These are phyloP conservation scores for Tolypocladium ophioglossoides DNA, from an alignment of 2,329 filamentous ascomycete species.

Conservation along the genomic window DNA sequence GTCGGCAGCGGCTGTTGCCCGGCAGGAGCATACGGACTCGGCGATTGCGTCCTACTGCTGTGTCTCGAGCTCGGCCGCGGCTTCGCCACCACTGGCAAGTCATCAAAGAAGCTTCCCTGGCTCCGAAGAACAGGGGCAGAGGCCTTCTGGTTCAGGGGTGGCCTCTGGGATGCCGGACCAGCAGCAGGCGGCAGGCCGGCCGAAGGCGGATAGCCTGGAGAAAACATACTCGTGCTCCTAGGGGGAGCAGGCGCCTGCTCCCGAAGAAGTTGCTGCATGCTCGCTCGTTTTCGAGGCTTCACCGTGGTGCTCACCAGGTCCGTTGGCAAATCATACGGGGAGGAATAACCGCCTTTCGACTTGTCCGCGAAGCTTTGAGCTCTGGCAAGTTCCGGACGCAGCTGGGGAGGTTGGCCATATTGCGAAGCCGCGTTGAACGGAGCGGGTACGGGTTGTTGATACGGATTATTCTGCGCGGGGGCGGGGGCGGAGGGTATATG, in stretches of 20 bases:
- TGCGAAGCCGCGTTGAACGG: constrained; percentile 17
- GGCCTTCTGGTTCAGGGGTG: constrained; percentile 20
- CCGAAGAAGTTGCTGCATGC: constrained; percentile 43
- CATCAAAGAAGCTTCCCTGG: constrained; percentile 63
- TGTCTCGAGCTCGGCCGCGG: constrained; percentile 51
- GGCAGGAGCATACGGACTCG: constrained; percentile 13
- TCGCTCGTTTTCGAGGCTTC: constrained; percentile 56
- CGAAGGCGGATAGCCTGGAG: constrained; percentile 14
- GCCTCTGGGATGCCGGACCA: constrained; percentile 20
- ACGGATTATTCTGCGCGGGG: constrained; percentile 8
- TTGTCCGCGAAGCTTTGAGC: constrained; percentile 84
- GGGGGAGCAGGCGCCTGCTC: constrained; percentile 35
- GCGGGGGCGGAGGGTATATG: constrained; percentile 11
- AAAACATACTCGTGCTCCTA: constrained; percentile 52
- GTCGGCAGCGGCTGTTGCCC: background rate
- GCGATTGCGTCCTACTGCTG: constrained; percentile 31
- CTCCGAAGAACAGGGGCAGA: constrained; percentile 22
- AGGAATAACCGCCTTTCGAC: constrained; percentile 82
- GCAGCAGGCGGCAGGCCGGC: constrained; percentile 11
- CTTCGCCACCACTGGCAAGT: constrained; percentile 54
- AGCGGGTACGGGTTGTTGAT: constrained; percentile 12
- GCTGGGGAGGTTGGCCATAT: constrained; percentile 26
- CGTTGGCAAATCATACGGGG: constrained; percentile 89
- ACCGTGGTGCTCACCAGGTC: constrained; percentile 50
- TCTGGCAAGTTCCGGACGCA: constrained; percentile 39